Base-by-base conservation (phyloP, 2,329 filamentous ascomycete genomes). In the Apiospora aurea region DNA sequence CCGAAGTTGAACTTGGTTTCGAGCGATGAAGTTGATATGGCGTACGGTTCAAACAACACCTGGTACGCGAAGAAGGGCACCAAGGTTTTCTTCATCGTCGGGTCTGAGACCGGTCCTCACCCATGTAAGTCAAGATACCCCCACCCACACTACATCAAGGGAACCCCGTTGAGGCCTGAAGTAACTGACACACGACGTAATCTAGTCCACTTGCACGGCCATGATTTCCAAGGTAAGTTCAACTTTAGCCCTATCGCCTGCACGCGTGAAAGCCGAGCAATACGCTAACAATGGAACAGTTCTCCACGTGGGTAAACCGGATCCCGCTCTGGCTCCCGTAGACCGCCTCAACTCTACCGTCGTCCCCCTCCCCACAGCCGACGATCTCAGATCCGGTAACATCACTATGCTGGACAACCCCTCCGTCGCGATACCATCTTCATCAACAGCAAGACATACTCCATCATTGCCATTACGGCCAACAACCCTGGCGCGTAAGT, bases 401-500 rank as follows among this genome's bases (percentile, higher is more conserved):
- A 18, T 64, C 51, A 7, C 41, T 14, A 64, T 64, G 53, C 69
- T 53, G 0, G 41, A 46, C 4, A 18, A 64, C 11, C 69, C 7
- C 38, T 64, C 8, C 69, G 69, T 11, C 69, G 69, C 16, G 69
- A 70, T 6, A 70, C 69, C 16, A 21, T 66, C 34, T 44, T 34
- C n/a, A 66, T 70, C 57, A 24, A 49, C 51, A n/a, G 18, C 24
- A 66, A 66, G 69, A 43, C 49, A 16, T 70, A 49, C 57, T 41
- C 69, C 14, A 70, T 70, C n/a, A 44, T 70, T 10, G 69, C 69
- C 69, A 66, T 70, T 8, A 66, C 43, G 41, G 69, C 69, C 13
- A 49, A 61, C 43, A 70, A 70, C 46, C 69, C 69, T 26, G 69
- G 69, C 49, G 41, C 69, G 69, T 70, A 70, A 70, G 69, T 66